Conservation (phyloP, 352 stramenopile species). For the Phytophthora kernoviae region DNA sequence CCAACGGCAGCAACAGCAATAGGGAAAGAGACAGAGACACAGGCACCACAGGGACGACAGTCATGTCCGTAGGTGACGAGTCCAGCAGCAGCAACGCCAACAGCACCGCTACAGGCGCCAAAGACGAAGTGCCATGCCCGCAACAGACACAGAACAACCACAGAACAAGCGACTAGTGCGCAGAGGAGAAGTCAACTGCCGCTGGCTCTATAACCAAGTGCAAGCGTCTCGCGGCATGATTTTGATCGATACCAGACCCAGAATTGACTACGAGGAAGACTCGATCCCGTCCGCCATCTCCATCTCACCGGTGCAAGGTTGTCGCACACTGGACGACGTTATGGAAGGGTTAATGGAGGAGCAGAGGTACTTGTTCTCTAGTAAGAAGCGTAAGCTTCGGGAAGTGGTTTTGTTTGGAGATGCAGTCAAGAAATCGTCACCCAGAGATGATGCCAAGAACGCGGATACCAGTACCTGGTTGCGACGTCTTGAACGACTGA, state of each 20-base stretch:
- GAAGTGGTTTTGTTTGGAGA: slow-evolving; percentile 85
- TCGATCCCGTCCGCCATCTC: slow-evolving; percentile 79
- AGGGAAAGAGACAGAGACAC: too few relatives aligned
- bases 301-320: slow-evolving; percentile 59
- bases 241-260: slow-evolving; percentile 69
- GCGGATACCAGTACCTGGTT: slow-evolving; percentile 47
- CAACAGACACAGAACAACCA: slow-evolving; percentile 16
- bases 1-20: neutral
- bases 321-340: slow-evolving; percentile 53
- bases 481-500: slow-evolving; percentile 58
- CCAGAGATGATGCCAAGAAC: slow-evolving; percentile 23
- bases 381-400: slow-evolving; percentile 78
- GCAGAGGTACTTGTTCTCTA: slow-evolving; percentile 70
- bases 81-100: slow-evolving; percentile 10
- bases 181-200: slow-evolving; percentile 72
- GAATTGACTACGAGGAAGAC: slow-evolving; percentile 66
- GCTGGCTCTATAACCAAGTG: slow-evolving; percentile 88
- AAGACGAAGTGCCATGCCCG: slow-evolving; percentile 8
- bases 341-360: slow-evolving; percentile 61
- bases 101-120: slow-evolving; percentile 6
- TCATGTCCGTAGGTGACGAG: slow-evolving; percentile 1
- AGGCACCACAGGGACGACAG: neutral
- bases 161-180: slow-evolving; percentile 60
- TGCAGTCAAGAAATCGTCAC: slow-evolving; percentile 44
- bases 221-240: slow-evolving; percentile 78